A percentile compares a stretch with the other conserved stretches of the same genome.
These are phyloP conservation scores for Cutaneotrichosporon curvatum DNA, from an alignment of 1,284 basidiomycete species.

Conservation along the genomic window DNA sequence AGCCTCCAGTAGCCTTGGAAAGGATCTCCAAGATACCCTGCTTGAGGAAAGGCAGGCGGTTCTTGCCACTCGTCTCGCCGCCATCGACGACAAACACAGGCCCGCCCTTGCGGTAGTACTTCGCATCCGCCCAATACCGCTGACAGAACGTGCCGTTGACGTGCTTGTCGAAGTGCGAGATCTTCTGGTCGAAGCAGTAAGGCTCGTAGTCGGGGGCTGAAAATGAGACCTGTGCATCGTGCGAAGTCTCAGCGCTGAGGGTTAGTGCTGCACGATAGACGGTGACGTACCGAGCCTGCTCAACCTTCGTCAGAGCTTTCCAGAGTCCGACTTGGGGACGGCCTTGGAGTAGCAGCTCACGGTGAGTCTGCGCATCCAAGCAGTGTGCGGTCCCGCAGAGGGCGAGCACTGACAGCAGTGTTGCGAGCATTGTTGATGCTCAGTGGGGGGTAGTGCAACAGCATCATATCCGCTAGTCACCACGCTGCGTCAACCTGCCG, in stretches of 20 bases:
- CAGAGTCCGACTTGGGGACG: constrained; percentile 34
- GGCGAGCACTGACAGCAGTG: constrained; percentile 1
- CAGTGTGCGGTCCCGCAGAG: not conserved
- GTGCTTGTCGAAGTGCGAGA: constrained; percentile 58
- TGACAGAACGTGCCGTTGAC: constrained; percentile 49
- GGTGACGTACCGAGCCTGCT: constrained; percentile 43
- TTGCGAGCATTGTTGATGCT: constrained; percentile 1
- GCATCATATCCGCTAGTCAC: too few relatives aligned
- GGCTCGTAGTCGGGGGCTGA: constrained; percentile 25
- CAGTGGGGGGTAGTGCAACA: too few relatives aligned
- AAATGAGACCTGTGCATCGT: constrained; percentile 5
- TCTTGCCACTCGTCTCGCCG: constrained; percentile 59
- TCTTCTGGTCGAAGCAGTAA: constrained; percentile 68
- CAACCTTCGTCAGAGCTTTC: constrained; percentile 18
- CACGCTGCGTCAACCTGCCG: too few relatives aligned
- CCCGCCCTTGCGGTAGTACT: constrained; percentile 66
- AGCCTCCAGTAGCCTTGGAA: constrained; percentile 69
- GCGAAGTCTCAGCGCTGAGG: not conserved
- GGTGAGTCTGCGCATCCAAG: constrained; percentile 22
- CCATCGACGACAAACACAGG: constrained; percentile 77
- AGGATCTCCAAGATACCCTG: constrained; percentile 77
- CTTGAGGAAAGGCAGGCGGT: constrained; percentile 44
- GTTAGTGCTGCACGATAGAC: not conserved
- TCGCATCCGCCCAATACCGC: constrained; percentile 78
- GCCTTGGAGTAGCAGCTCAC: constrained; percentile 27